These are phyloP conservation scores for Daldinia sp. DNA, from an alignment of 2,329 filamentous ascomycete genomes.

Conservation along the genomic window DNA sequence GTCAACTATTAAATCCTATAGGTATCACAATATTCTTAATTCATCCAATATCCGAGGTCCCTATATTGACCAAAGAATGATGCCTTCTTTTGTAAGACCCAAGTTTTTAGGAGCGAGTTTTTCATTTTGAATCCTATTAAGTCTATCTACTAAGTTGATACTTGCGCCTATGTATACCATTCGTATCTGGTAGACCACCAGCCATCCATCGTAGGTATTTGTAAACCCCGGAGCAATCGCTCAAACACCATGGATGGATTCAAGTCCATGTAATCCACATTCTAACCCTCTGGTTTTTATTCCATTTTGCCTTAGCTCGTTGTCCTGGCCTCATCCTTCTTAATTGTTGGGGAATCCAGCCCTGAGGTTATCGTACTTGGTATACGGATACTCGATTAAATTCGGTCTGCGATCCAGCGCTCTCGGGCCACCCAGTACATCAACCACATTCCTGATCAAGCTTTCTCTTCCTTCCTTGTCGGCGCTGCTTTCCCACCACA, in stretches of 20 bases:
- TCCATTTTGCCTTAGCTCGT: neutral
- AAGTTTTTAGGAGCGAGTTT: neutral
- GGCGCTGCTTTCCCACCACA: conserved; percentile 95
- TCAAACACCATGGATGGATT: neutral
- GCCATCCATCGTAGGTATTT: neutral
- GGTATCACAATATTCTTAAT: too few species aligned
- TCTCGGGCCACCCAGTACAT: conserved; percentile 62
- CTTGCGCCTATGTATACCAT: neutral
- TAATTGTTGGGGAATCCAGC: conserved; percentile 61
- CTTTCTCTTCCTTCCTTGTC: conserved; percentile 73
- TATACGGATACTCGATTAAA: conserved; percentile 68
- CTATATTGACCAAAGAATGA: too few species aligned
- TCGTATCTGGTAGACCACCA: neutral
- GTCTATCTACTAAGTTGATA: neutral
- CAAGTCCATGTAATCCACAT: neutral
- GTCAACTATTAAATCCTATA: neutral
- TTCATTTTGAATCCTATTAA: neutral
- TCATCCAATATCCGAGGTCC: too few species aligned
- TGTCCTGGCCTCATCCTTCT: neutral
- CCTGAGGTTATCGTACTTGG: conserved; percentile 75
- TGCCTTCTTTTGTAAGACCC: neutral
- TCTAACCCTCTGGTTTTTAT: neutral
- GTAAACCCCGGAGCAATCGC: neutral
- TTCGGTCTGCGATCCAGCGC: conserved; percentile 64
- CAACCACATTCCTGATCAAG: conserved; percentile 72